Evolutionary conservation across 345 rosid species (phyloP).

Genomic region (Eucalyptus melliodora): DNA sequence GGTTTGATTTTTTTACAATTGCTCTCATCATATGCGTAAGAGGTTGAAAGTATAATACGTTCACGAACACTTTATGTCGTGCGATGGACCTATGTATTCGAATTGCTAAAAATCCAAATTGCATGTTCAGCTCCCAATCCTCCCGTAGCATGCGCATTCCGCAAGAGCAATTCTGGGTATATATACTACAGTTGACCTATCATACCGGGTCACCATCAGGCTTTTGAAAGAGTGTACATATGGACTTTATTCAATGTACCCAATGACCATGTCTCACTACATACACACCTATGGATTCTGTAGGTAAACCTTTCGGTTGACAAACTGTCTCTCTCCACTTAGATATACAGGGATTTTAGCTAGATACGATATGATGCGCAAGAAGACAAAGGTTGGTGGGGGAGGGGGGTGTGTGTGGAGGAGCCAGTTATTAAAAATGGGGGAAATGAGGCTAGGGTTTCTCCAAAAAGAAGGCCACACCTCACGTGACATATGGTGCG

Average conservation of each 20-base stretch:
- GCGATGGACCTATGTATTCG: neutral
- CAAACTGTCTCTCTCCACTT: neutral
- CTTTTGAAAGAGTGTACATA: neutral
- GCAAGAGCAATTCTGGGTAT: neutral
- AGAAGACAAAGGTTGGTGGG: neutral
- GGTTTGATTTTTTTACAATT: accelerated
- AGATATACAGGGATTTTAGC: neutral
- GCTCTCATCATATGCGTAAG: neutral
- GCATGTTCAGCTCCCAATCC: neutral
- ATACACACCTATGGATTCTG: neutral
- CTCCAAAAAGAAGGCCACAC: neutral
- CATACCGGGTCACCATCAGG: neutral
- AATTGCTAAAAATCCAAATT: neutral
- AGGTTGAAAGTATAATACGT: neutral
- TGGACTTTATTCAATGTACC: neutral
- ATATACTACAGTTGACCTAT: neutral
- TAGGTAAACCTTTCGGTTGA: neutral
- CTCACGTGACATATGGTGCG: neutral
- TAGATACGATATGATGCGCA: neutral
- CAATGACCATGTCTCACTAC: neutral
- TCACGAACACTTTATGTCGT: neutral
- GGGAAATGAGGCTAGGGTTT: neutral
- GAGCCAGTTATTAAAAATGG: neutral
- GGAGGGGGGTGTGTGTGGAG: neutral
- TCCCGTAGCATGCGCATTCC: neutral